These are phyloP conservation scores for Phoma sp. DNA, from an alignment of 2,329 filamentous ascomycete genomes.

Conservation along the genomic window DNA sequence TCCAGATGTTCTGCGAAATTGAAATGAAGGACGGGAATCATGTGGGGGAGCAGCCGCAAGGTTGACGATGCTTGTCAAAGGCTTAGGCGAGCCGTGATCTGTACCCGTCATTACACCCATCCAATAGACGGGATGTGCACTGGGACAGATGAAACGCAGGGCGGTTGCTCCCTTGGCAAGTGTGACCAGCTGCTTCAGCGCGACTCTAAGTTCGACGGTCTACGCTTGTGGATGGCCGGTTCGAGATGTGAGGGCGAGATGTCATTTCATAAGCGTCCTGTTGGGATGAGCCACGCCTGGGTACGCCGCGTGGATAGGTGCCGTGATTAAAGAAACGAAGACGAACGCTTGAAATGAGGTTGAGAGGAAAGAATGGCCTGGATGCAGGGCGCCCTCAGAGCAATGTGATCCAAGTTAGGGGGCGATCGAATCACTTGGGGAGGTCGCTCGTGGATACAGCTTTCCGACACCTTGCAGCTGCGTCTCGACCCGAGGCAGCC, in stretches of 20 bases:
- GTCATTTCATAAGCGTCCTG: conserved; percentile 1
- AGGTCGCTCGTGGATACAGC: conserved; percentile 2
- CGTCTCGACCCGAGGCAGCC: not conserved
- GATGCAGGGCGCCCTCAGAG: not conserved
- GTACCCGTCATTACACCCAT: conserved; percentile 18
- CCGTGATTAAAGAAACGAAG: not conserved
- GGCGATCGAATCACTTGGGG: not conserved
- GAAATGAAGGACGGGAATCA: conserved; percentile 14
- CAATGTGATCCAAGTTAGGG: not conserved
- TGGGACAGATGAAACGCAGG: conserved; percentile 28
- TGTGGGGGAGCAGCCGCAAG: conserved; percentile 17
- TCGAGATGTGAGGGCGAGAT: conserved; percentile 11
- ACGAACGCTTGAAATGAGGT: not conserved
- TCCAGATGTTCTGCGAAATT: conserved; percentile 4
- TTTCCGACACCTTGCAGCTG: not conserved
- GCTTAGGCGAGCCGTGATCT: conserved; percentile 21
- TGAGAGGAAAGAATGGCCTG: not conserved
- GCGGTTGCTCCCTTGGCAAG: conserved; percentile 23
- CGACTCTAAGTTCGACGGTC: conserved; percentile 16
- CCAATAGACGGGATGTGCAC: conserved; percentile 28
- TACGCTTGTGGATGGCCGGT: conserved; percentile 18
- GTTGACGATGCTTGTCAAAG: conserved; percentile 20
- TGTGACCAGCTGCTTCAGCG: conserved; percentile 25
- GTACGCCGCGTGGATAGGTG: not conserved
- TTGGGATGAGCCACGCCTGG: not conserved